Evolutionary conservation across 1,139 yeast genomes (phyloP).

Genomic region (Scheffersomyces stambukii): DNA sequence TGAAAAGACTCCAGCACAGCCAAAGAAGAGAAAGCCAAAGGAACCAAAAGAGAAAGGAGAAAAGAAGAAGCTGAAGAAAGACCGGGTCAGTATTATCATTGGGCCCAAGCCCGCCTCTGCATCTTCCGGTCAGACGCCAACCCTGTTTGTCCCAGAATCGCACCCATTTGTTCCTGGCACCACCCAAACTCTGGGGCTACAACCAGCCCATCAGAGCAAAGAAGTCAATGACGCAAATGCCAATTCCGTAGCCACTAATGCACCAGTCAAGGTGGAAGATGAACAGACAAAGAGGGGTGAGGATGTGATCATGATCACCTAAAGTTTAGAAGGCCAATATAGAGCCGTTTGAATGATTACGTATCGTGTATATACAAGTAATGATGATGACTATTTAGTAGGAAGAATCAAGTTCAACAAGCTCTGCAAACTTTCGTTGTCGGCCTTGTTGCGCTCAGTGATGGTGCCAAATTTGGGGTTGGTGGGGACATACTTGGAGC

Average conservation of each 20-base stretch:
- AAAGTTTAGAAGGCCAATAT: too few species aligned
- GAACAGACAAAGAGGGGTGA: not conserved
- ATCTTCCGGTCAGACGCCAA: too few species aligned
- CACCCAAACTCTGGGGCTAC: too few species aligned
- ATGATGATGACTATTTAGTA: conserved; percentile 3
- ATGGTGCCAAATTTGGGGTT: conserved; percentile 31
- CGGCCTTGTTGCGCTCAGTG: conserved; percentile 32
- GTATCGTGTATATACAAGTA: not conserved
- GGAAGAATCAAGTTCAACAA: conserved; percentile 23
- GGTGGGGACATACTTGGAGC: conserved; percentile 23
- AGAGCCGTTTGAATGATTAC: too few species aligned
- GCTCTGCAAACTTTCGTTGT: conserved; percentile 29
- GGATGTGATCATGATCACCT: too few species aligned
- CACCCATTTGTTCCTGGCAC: too few species aligned
- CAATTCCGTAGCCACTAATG: not conserved
- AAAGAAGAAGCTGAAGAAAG: not conserved
- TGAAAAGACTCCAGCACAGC: conserved; percentile 11
- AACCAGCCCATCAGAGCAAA: too few species aligned
- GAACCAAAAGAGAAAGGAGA: conserved; percentile 10
- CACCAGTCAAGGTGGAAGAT: not conserved
- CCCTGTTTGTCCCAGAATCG: too few species aligned
- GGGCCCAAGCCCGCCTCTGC: too few species aligned
- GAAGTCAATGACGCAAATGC: not conserved
- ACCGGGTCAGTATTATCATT: too few species aligned
- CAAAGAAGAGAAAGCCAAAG: conserved; percentile 32